Evolutionary conservation across 805 yeast genomes (phyloP).

Genomic region (Spathaspora arborariae): DNA sequence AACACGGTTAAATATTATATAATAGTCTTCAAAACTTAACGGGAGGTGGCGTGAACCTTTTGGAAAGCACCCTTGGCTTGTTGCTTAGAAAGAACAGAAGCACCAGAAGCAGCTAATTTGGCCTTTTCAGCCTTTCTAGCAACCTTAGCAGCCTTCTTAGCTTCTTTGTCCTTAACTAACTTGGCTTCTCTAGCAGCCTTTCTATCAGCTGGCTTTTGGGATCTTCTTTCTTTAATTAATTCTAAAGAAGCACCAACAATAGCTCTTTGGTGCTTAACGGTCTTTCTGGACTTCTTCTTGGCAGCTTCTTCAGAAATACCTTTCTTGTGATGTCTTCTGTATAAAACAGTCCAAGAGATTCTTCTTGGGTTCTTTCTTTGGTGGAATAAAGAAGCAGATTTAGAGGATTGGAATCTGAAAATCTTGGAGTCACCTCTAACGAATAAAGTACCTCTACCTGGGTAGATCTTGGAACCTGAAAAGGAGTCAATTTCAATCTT

Average conservation of each 20-base stretch:
- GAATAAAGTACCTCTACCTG: conserved; percentile 99
- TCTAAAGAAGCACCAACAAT: conserved; percentile 99
- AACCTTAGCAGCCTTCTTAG: conserved; percentile 89
- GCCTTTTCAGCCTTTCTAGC: conserved; percentile 95
- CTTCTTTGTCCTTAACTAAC: conserved; percentile 76
- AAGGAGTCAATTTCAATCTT: conserved; percentile 99
- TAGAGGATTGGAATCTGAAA: conserved; percentile 98
- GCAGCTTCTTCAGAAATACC: conserved; percentile 98
- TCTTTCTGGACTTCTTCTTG: conserved; percentile 95
- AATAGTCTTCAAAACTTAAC: conserved; percentile 48
- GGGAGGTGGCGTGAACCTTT: conserved; percentile 95
- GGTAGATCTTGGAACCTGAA: conserved; percentile 99
- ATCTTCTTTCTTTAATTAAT: conserved; percentile 96
- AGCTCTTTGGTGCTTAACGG: conserved; percentile 98
- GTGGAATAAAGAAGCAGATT: conserved; percentile 95
- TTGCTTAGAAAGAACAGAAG: conserved; percentile 76
- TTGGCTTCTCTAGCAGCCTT: conserved; percentile 95
- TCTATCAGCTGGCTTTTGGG: conserved; percentile 94
- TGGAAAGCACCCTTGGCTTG: conserved; percentile 98
- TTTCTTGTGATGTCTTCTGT: conserved; percentile 99
- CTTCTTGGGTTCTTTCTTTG: conserved; percentile 99
- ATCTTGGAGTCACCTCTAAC: conserved; percentile 99
- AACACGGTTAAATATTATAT: not conserved
- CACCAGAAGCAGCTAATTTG: conserved; percentile 71
- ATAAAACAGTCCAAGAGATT: conserved; percentile 98